Percentiles rank a stretch among this genome's conserved stretches.
Evolutionary conservation across 257 asterid species (phyloP).

Genomic region (Eustoma russellianum): DNA sequence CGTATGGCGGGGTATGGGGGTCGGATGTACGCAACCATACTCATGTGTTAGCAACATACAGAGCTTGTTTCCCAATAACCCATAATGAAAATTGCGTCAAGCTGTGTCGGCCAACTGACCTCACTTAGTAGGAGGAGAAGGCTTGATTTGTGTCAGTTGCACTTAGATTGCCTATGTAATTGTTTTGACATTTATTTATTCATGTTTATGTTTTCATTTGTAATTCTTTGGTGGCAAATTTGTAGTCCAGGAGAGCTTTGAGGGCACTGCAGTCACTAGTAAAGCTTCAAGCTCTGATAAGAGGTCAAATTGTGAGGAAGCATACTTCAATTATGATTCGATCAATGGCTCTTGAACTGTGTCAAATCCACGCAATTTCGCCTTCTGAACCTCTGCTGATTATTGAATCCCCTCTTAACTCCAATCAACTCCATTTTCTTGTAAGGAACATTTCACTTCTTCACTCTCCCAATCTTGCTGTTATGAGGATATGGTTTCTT

Average conservation of each 20-base stretch:
- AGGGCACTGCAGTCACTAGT: conserved; percentile 76
- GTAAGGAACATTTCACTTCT: conserved; percentile 20
- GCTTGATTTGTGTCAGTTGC: too few species aligned
- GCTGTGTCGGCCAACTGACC: too few species aligned
- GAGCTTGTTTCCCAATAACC: too few species aligned
- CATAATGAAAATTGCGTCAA: too few species aligned
- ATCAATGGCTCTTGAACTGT: conserved; percentile 40
- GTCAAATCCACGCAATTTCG: conserved; percentile 55
- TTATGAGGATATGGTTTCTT: too few species aligned
- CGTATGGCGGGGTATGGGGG: too few species aligned
- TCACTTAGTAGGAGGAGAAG: too few species aligned
- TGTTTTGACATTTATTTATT: not conserved
- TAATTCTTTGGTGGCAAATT: not conserved
- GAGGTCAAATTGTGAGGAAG: conserved; percentile 77
- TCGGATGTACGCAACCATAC: too few species aligned
- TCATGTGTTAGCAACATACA: too few species aligned
- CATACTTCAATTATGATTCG: conserved; percentile 46
- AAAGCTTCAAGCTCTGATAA: conserved; percentile 78
- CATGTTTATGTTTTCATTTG: too few species aligned
- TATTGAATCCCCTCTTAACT: conserved; percentile 54
- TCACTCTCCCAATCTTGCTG: too few species aligned
- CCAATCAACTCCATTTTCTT: conserved; percentile 34
- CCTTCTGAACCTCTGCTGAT: conserved; percentile 33
- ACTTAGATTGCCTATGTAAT: not conserved
- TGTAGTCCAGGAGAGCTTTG: conserved; percentile 73